phyloP scores from a whole-genome alignment of 108 stramenopile species.

The Fragilaria radians region DNA sequence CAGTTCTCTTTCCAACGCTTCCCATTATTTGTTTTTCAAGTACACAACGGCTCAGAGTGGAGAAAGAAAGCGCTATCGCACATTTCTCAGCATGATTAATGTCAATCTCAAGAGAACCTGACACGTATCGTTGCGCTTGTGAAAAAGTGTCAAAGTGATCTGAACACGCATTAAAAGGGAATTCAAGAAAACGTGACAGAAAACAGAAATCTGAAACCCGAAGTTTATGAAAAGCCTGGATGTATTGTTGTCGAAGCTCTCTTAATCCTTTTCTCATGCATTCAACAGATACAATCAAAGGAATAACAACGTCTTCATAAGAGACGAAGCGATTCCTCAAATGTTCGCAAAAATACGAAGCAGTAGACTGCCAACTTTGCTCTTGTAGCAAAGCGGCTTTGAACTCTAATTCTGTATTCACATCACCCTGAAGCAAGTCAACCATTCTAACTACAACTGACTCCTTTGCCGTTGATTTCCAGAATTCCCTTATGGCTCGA shows the following conservation, averaged over 20 bases:
- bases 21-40: conserved; percentile 14
- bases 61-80: conserved; percentile 6
- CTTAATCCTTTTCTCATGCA: conserved; percentile 58
- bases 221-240: neutral
- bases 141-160: neutral
- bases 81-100: neutral
- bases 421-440: conserved; percentile 11
- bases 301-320: conserved; percentile 77
- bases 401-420: conserved; percentile 4
- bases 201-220: neutral
- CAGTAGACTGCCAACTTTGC: conserved; percentile 70
- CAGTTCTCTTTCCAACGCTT: neutral
- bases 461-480: conserved; percentile 31
- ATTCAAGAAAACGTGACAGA: conserved; percentile 13
- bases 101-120: neutral
- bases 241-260: conserved; percentile 9
- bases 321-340: conserved; percentile 38
- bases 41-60: conserved; percentile 9
- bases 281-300: conserved; percentile 54
- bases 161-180: conserved; percentile 2
- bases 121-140: neutral
- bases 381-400: conserved; percentile 30
- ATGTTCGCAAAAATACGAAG: conserved; percentile 60
- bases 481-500: conserved; percentile 66
- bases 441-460: conserved; percentile 38